Evolutionary conservation across 495 filamentous ascomycete genomes (phyloP).

Genomic region (Tuber calosporum): DNA sequence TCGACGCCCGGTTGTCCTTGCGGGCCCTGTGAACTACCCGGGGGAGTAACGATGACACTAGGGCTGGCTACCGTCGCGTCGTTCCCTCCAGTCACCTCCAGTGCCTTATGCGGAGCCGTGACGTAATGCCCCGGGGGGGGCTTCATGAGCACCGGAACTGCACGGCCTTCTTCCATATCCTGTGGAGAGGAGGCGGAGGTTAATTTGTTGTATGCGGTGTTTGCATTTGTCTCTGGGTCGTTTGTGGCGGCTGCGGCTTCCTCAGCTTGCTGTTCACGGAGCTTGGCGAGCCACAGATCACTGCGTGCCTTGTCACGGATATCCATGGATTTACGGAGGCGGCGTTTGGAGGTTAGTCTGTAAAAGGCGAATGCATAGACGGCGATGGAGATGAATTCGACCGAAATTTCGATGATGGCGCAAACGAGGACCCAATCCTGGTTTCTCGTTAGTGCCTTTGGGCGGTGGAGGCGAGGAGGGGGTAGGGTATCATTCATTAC

Average conservation of each 20-base stretch:
- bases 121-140: slow-evolving; percentile 30
- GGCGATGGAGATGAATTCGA: slow-evolving; percentile 82
- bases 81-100: slow-evolving; percentile 2
- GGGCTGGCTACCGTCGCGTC: neutral
- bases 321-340: slow-evolving; percentile 93
- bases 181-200: slow-evolving; percentile 14
- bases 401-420: slow-evolving; percentile 90
- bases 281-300: slow-evolving; percentile 91
- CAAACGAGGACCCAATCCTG: slow-evolving; percentile 95
- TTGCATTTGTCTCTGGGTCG: slow-evolving; percentile 35
- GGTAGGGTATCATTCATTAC: slow-evolving; percentile 45
- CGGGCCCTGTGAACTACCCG: neutral
- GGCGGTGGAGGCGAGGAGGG: neutral
- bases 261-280: slow-evolving; percentile 82
- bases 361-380: slow-evolving; percentile 95
- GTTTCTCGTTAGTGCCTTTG: slow-evolving; percentile 33
- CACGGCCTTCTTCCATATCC: slow-evolving; percentile 29
- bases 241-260: slow-evolving; percentile 46
- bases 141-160: slow-evolving; percentile 24
- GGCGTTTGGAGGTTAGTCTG: slow-evolving; percentile 89
- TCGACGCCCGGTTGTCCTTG: neutral
- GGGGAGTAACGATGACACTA: neutral
- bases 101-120: slow-evolving; percentile 30
- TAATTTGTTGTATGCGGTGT: slow-evolving; percentile 40
- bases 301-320: slow-evolving; percentile 85